Base-by-base conservation (phyloP, 495 filamentous ascomycete genomes). In the Daldinia grandis region DNA sequence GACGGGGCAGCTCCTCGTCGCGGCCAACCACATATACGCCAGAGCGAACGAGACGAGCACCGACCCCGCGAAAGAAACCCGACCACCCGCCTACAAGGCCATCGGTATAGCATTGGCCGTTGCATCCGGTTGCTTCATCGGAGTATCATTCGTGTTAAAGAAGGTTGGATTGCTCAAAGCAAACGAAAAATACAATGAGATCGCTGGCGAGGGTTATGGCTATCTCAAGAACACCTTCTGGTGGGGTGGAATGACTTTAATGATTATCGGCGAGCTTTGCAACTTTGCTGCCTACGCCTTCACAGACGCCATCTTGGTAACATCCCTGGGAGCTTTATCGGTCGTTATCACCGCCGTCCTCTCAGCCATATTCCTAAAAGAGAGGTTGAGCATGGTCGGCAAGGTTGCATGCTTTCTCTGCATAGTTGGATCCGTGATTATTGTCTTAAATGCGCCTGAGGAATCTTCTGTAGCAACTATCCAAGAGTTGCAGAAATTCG, bases 251-350 rank as follows among this genome's bases (percentile, higher is more conserved):
- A 99, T 99, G 96, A 93, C 87, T 19, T 83, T 99, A 76, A 99
- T 99, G 95, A 96, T 98, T 70, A 74, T 98, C 44, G 95, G 95
- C 55, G 95, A 99, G 80, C 88, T 95, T 35, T 97, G 95, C 87
- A 99, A 99, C 80, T 98, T 99, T 75, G 93, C 92, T 62, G 96
- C 95, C 24, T 99, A 99, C 76, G 92, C 93, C 50, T 98, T 99
- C 76, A 94, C 95, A 72, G 95, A 99, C 79, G 95, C 95, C 54
- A 97, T 99, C 73, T 80, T 99, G 67, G 95, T 99, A 51, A 98
- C 95, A 6, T 95, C 96, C 10, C 80, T 99, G 60, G 95, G 95
- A 58, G 95, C 95, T n/a, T 84, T 98, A 56, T 94, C 93, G 0
- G 95, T 99, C 67, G 95, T 99, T 60, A 89, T 98, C 70, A 97